phyloP scores from a whole-genome alignment of 441 rosid genomes.

The Pelargonium australe region DNA sequence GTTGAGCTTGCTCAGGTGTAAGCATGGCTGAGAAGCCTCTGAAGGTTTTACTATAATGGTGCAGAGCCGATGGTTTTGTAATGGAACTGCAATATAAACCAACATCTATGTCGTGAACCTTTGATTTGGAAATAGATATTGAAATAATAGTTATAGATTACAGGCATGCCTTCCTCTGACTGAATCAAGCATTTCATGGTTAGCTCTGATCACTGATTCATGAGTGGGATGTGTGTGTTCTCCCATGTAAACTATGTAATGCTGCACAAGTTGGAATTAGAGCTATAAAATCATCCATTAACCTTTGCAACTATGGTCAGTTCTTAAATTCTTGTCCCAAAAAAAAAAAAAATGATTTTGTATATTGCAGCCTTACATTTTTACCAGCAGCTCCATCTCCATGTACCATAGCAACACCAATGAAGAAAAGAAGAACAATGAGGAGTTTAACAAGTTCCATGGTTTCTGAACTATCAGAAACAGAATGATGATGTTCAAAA shows the following conservation, averaged over 20 bases:
- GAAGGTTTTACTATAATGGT: slow-evolving; percentile 45
- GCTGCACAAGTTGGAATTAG: slow-evolving; percentile 27
- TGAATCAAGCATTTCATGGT: slow-evolving; percentile 38
- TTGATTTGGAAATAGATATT: not conserved
- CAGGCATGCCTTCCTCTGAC: slow-evolving; percentile 30
- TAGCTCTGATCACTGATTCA: slow-evolving; percentile 39
- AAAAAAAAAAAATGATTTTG: not conserved
- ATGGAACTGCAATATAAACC: not conserved
- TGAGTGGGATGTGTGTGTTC: slow-evolving; percentile 33
- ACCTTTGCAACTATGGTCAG: too few relatives aligned
- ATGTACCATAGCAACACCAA: slow-evolving; percentile 20
- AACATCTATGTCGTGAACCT: too few relatives aligned
- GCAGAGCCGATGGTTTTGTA: slow-evolving; percentile 28
- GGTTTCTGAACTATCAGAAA: not conserved
- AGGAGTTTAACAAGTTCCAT: slow-evolving; percentile 15
- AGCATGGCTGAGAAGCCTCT: slow-evolving; percentile 50
- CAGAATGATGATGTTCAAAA: not conserved
- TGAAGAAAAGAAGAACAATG: slow-evolving; percentile 21
- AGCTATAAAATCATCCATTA: too few relatives aligned
- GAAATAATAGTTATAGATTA: not conserved
- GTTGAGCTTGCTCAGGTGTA: slow-evolving; percentile 35
- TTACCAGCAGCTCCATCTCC: slow-evolving; percentile 20
- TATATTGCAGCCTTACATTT: not conserved
- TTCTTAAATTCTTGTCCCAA: not conserved
- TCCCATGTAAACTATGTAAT: slow-evolving; percentile 49